phyloP scores from a whole-genome alignment of 2,329 filamentous ascomycete species.

The Neurospora sp. region DNA sequence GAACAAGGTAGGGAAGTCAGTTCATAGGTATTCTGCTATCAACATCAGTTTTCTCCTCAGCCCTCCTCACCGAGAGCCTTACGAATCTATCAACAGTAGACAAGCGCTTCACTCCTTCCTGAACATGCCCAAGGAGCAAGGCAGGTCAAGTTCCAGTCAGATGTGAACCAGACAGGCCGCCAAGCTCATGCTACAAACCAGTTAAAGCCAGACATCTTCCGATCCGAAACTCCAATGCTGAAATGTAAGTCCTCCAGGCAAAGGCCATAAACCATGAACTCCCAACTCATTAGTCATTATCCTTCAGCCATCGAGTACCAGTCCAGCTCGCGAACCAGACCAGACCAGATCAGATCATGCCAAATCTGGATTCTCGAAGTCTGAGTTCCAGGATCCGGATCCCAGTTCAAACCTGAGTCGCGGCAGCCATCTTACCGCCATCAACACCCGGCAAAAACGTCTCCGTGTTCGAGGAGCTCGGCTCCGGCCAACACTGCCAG shows the following conservation, averaged over 20 bases:
- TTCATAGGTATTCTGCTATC: background rate
- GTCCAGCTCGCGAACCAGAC: background rate
- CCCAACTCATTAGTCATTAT: background rate
- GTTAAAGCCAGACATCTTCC: background rate
- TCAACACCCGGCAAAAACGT: background rate
- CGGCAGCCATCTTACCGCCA: background rate
- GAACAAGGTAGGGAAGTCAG: background rate
- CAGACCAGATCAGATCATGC: background rate
- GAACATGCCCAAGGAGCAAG: background rate
- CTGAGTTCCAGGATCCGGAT: background rate
- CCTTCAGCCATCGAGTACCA: background rate
- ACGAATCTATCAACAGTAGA: background rate
- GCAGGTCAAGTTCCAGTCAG: background rate
- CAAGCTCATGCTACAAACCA: background rate
- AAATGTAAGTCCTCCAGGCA: background rate
- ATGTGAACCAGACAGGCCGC: background rate
- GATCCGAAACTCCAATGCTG: background rate
- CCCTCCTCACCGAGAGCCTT: background rate
- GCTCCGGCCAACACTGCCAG: background rate
- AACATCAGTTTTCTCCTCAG: background rate
- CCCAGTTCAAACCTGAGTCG: background rate
- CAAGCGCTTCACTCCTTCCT: background rate
- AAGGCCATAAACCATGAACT: background rate
- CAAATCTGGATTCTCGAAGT: background rate
- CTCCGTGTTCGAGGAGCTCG: background rate